Evolutionary conservation across 2,329 filamentous ascomycete genomes (phyloP), one percentile per base, ranked within the genome.

Genomic region (Aspergillus pseudoviridinutans): DNA sequence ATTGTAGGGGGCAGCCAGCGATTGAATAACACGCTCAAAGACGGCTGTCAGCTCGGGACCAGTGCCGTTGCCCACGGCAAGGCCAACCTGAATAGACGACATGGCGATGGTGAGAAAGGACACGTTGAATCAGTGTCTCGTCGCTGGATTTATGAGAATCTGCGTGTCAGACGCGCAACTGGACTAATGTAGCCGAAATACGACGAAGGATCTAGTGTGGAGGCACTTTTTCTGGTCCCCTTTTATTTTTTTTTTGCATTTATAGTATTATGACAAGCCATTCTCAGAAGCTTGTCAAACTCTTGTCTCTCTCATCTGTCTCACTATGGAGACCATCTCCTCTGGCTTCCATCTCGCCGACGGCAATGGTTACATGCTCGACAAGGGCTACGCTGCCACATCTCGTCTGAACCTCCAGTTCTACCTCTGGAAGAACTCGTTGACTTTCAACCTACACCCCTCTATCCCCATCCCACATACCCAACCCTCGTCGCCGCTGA

Each of bases 401-500:
- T 42, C 17, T 27, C 51, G 51, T 17, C 51, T 54, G 10, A 38
- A 54, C 27, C 56, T 71, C 1, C 66, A 70, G 28, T 68, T 70
- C 47, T 54, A 55, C n/a, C 61, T 70, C 20, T 51, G 54, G 51
- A 63, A 69, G 49, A 67, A 66, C 41, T 68, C 66, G 0, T 54
- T 69, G 5, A 60, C 56, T 20, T 55, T 59, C 41, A 56, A 68
- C 29, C 42, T 71, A 10, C 61, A 68, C 1, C 63, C 64, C 0
- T 28, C 25, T 3, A 46, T 68, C 8, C 46, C 61, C 14, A 49
- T 53, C 2, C 46, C 54, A 41, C 51, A 59, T 12, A 20, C 62
- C n/a, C 12, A 46, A 9, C 7, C 4, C 14, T 60, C 42, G 32
- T 47, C 54, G 44, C 41, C 17, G 0, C 49, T 58, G 12, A 49